Base-by-base conservation (phyloP, 768 basidiomycete genomes). In the Boletus subcaerulescens region DNA sequence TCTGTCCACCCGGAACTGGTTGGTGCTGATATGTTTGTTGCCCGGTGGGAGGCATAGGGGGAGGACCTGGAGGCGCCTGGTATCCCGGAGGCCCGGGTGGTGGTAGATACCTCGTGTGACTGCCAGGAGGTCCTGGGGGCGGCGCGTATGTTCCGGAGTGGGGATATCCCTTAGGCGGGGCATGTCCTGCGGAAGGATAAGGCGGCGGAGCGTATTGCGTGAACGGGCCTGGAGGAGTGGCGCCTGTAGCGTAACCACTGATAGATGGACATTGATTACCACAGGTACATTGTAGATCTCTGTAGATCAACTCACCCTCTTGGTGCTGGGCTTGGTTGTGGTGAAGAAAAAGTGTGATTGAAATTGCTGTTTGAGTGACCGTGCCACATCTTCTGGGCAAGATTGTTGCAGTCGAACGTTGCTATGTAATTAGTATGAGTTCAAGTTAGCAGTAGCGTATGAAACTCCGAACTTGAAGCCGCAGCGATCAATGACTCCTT, bases 21-120 rank as follows among this genome's bases (percentile, higher is more conserved):
- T 83, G 82, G 11, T 84, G 81, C 2, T 86, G 84, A 59, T 86
- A 89, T 56, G 77, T 66, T 62, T 91, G 89, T 29, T 78, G 71
- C 41, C 79, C 74, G 5, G 73, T 61, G 2, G 86, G 85, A 14
- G 86, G 85, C 64, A 69, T 74, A 9, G 74, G 76, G 44, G 84
- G 82, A 33, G 79, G 75, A 4, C 64, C 66, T 24, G 50, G 55
- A 39, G 66, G 66, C 14, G 55, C 24, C 43, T 22, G 57, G 24
- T 63, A 65, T 39, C 53, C 50, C 32, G 51, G 4, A 20, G 54
- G 41, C n/a, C 20, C 48, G 10, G 26, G 17, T 5, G 56, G 29
- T 40, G 55, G 22, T 9, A 40, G n/a, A 22, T 60, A 49, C 36
- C 26, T 22, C 18, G 10, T 33, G 1, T 39, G 40, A 41, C 38